Evolutionary conservation across 805 yeast genomes (phyloP), one percentile per base, ranked within the genome.

Genomic region (Kazachstania martiniae): DNA sequence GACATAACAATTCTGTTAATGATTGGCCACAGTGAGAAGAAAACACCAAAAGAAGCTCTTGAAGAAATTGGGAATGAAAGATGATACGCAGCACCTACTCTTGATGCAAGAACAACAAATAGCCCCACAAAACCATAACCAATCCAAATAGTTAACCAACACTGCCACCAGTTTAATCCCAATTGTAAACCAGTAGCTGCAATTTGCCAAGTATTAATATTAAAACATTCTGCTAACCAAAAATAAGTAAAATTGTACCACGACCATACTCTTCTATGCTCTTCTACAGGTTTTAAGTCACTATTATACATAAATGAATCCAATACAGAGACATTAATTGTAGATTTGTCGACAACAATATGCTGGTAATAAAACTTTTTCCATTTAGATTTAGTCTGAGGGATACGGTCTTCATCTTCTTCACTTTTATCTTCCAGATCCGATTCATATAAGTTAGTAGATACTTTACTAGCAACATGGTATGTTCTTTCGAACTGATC

Each of bases 161-260:
- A 75, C 51, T 77, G 86, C 93, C 94, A 85, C 94, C 94, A 84
- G 12, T 77, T 70, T 58, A 85, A 61, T 8, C 91, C 91, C 15
- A 75, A 72, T 33, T 66, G 63, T 36, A 80, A 77, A 46, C 94
- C 94, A 0, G 94, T 80, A 7, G 89, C 76, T 2, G 94, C 94
- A 45, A 85, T 83, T 62, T 81, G 86, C 85, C 89, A 84, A 5
- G 95, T 83, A 54, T 82, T 84, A 51, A 85, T 74, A 58, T 85
- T 85, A 62, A 85, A 82, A 21, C 94, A 76, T 53, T 85, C 95
- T 0, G 94, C 85, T 36, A 85, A 56, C 95, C 95, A 85, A 46
- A 82, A 80, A 41, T 71, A 74, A 10, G 80, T 75, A 51, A 62
- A 85, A 54, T 84, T 82, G 56, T 64, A 75, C 93, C 94, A 82